Conservation (phyloP, 1,139 yeast species). For the Protomyces gravidus region DNA sequence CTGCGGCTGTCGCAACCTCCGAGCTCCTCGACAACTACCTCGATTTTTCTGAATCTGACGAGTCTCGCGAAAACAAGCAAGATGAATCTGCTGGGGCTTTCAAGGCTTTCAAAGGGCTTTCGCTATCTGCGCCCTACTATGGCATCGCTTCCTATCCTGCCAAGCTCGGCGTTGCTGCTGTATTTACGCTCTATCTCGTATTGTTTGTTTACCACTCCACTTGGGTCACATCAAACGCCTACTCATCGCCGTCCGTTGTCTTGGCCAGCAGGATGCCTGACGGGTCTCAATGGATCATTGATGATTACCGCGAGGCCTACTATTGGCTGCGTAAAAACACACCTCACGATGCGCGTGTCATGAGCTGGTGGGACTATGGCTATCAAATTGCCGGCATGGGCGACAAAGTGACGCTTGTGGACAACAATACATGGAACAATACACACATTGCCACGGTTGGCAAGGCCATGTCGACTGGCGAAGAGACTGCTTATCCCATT, state of each 20-base stretch:
- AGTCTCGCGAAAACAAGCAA: neutral
- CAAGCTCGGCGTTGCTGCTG: slow-evolving; percentile 58
- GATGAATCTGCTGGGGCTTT: slow-evolving; percentile 33
- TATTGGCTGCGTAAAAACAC: slow-evolving; percentile 99
- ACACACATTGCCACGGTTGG: slow-evolving; percentile 99
- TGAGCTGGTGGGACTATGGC: slow-evolving; percentile 99
- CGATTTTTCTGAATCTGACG: slow-evolving; percentile 48
- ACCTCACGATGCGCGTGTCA: slow-evolving; percentile 87
- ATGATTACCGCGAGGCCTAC: slow-evolving; percentile 97
- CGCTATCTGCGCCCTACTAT: slow-evolving; percentile 17
- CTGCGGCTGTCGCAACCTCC: slow-evolving; percentile 82
- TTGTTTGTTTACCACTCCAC: slow-evolving; percentile 92
- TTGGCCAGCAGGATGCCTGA: slow-evolving; percentile 79
- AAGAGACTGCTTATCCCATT: slow-evolving; percentile 82
- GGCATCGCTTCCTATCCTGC: slow-evolving; percentile 47
- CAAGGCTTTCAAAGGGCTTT: slow-evolving; percentile 27
- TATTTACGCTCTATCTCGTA: slow-evolving; percentile 70
- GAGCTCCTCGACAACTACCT: slow-evolving; percentile 77
- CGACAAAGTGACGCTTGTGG: slow-evolving; percentile 95
- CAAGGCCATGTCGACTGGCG: slow-evolving; percentile 89
- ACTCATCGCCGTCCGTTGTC: slow-evolving; percentile 97
- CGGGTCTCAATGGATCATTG: slow-evolving; percentile 80
- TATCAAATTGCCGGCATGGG: slow-evolving; percentile 99
- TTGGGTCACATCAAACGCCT: slow-evolving; percentile 94
- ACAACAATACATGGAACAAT: slow-evolving; percentile 98